phyloP scores from a whole-genome alignment of 164 flowering plant genomes.

The grape (Vitis vinifera) region DNA sequence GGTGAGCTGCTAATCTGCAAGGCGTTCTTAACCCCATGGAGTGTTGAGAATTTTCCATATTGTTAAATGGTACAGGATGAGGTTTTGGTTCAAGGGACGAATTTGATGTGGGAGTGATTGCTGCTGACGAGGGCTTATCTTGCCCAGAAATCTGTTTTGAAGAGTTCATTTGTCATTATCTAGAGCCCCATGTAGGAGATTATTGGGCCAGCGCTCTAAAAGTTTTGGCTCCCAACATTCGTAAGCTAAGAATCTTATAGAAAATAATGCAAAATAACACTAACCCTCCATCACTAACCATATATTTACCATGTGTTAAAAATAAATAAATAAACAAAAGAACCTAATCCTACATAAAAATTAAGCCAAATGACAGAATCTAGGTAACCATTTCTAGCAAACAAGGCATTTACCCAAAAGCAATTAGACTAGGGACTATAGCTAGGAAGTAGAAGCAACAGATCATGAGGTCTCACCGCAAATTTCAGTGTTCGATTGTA shows the following conservation, averaged over 20 bases:
- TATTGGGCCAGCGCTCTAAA: neutral
- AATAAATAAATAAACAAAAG: neutral
- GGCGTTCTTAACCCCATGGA: conserved; percentile 18
- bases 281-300: no score
- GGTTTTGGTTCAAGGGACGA: conserved; percentile 31
- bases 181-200: neutral
- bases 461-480: conserved; percentile 49
- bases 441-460: neutral
- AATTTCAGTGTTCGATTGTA: conserved; percentile 69
- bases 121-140: conserved; percentile 45
- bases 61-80: conserved; percentile 21
- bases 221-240: no score
- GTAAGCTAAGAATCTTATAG: no score
- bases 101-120: conserved; percentile 16
- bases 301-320: neutral
- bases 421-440: no score
- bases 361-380: no score
- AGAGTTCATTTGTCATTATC: conserved; percentile 14
- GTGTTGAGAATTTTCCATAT: conserved; percentile 29
- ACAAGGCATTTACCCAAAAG: no score
- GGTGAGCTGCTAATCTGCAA: conserved; percentile 26
- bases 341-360: neutral
- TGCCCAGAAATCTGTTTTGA: conserved; percentile 72
- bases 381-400: no score
- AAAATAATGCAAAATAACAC: no score